Evolutionary conservation across 73 alveolate species (phyloP), one percentile per base, ranked within the genome.

Genomic region (Blepharisma stoltei): DNA sequence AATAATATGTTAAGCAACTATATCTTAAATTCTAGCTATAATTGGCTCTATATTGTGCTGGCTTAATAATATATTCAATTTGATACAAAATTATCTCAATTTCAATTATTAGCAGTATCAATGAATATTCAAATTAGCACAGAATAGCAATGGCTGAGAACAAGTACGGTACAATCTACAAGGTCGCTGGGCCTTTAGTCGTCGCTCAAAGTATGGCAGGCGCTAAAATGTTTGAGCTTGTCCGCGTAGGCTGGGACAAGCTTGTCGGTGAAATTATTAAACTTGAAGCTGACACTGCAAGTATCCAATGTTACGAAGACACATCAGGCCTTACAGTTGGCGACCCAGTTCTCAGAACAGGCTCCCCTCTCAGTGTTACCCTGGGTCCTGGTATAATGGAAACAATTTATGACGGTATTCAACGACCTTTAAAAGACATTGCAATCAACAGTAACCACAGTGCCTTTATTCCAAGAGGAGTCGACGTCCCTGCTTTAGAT

Each of bases 181-280:
- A 94, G 71, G 98, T 94, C 76, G 88, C 97, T 9, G 98, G 98
- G 83, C 98, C 99, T 46, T 70, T 94, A 80, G 99, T 97, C 85
- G 99, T 97, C 65, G 99, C 99, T 45, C 98, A 97, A 83, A 90
- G 92, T 60, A 97, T 97, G 99, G 92, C 98, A 76, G 99, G 99
- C 69, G 94, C 99, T 49, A 97, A 97, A 92, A 97, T 97, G 99
- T 97, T 91, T 89, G 99, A 97, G 81, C 83, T 75, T 80, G 98
- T 97, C 54, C 94, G 97, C 77, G 98, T 97, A 46, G 99, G 99
- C 52, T 93, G 98, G 98, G 97, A 96, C 83, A 89, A 88, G 77
- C 92, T 97, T 71, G 99, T 97, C 78, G 99, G 99, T 68, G 99
- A 97, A 89, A 94, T 97, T 87, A 97, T 97, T 77, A 95, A 97